These are phyloP conservation scores for Kwoniella pini DNA, from an alignment of 768 basidiomycete species.

Conservation along the genomic window DNA sequence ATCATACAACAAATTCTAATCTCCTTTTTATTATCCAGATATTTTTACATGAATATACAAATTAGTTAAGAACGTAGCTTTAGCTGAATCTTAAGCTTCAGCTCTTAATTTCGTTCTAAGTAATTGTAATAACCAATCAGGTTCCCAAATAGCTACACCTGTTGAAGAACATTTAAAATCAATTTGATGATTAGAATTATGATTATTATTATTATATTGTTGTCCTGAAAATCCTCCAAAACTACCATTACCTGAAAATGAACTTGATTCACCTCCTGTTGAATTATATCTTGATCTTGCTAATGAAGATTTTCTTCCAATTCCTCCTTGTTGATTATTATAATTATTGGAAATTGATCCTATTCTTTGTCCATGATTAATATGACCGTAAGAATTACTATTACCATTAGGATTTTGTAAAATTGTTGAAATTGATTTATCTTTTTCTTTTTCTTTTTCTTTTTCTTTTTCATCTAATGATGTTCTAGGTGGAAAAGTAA, in stretches of 20 bases:
- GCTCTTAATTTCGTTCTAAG: constrained; percentile 40
- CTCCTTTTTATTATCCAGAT: too few species aligned
- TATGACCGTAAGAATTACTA: too few species aligned
- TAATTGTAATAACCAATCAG: constrained; percentile 47
- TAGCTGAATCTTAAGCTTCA: constrained; percentile 26
- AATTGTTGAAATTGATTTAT: not conserved
- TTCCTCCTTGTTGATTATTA: not conserved
- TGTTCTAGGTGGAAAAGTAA: constrained; percentile 32
- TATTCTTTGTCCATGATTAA: not conserved
- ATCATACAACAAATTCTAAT: too few species aligned
- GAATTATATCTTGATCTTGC: constrained; percentile 19
- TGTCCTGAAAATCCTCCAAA: too few species aligned
- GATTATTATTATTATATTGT: too few species aligned
- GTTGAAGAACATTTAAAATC: constrained; percentile 3
- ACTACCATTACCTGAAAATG: constrained; percentile 7
- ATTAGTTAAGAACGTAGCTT: too few species aligned
- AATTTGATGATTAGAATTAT: too few species aligned
- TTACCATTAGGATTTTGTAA: too few species aligned
- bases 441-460: not conserved
- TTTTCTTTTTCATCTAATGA: not conserved
- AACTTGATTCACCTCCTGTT: constrained; percentile 3
- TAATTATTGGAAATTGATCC: not conserved
- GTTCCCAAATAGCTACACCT: constrained; percentile 46
- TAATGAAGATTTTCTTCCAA: constrained; percentile 16
- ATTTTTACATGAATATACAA: too few species aligned